phyloP scores from a whole-genome alignment of 23 red algal genomes.

The Gracilariopsis chorda region DNA sequence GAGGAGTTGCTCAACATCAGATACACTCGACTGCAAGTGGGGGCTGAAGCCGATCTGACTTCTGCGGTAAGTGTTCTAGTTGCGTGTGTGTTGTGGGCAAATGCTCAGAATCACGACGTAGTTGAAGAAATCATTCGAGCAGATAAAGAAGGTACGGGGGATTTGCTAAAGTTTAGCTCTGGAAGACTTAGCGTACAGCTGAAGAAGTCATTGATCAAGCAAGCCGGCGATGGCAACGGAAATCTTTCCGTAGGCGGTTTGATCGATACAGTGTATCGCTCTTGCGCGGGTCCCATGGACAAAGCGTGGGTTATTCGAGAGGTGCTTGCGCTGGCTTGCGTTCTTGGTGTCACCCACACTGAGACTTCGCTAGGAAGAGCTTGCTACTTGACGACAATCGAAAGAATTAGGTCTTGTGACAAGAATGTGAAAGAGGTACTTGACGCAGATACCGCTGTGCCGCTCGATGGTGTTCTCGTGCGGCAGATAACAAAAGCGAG shows the following conservation, averaged over 20 bases:
- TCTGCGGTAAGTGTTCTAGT: not conserved
- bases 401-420: not conserved
- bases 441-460: not conserved
- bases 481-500: not conserved
- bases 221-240: not conserved
- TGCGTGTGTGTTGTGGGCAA: not conserved
- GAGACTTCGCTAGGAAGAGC: not conserved
- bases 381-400: not conserved
- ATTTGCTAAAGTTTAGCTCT: not conserved
- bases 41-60: not conserved
- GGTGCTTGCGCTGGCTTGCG: not conserved
- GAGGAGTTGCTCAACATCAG: not conserved
- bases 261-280: not conserved
- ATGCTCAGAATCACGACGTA: not conserved
- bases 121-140: not conserved
- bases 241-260: not conserved
- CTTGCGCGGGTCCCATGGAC: not conserved
- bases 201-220: not conserved
- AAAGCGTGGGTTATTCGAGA: not conserved
- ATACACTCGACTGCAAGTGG: not conserved
- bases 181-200: not conserved
- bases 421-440: not conserved
- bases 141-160: not conserved
- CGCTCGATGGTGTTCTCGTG: not conserved
- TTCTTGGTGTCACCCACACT: not conserved